Evolutionary conservation across 257 asterid species (phyloP).

Genomic region (Penstemon eatonii): DNA sequence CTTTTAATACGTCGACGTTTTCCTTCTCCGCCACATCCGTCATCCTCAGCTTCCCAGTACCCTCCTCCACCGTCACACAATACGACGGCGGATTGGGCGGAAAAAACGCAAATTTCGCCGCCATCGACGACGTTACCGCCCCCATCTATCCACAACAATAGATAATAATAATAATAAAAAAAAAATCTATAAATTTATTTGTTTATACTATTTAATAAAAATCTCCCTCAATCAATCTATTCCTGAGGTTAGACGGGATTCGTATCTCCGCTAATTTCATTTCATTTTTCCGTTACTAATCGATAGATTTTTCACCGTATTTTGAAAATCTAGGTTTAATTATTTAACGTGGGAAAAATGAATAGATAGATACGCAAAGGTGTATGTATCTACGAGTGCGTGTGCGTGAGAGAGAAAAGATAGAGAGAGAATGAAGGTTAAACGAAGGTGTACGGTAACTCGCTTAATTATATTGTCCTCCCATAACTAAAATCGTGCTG

Average conservation of each 20-base stretch:
- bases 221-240: conserved; percentile 5
- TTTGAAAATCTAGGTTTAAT: conserved; percentile 32
- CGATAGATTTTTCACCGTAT: conserved; percentile 19
- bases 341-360: conserved; percentile 28
- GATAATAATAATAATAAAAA: neutral
- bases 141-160: conserved; percentile 49
- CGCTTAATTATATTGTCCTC: conserved; percentile 22
- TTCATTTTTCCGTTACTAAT: conserved; percentile 19
- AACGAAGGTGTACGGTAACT: conserved; percentile 31
- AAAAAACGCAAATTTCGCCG: conserved; percentile 88
- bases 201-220: neutral
- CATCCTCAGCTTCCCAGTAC: conserved; percentile 68
- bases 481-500: conserved; percentile 4
- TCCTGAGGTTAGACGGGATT: neutral
- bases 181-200: neutral
- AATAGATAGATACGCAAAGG: conserved; percentile 18
- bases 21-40: conserved; percentile 77
- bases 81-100: conserved; percentile 92
- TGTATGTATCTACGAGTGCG: conserved; percentile 32
- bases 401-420: conserved; percentile 29
- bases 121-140: conserved; percentile 87
- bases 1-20: conserved; percentile 78
- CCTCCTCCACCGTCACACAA: conserved; percentile 52
- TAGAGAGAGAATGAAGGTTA: conserved; percentile 37
- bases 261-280: conserved; percentile 17